phyloP scores from a whole-genome alignment of 306 rosid genomes.

The Myrica gale region DNA sequence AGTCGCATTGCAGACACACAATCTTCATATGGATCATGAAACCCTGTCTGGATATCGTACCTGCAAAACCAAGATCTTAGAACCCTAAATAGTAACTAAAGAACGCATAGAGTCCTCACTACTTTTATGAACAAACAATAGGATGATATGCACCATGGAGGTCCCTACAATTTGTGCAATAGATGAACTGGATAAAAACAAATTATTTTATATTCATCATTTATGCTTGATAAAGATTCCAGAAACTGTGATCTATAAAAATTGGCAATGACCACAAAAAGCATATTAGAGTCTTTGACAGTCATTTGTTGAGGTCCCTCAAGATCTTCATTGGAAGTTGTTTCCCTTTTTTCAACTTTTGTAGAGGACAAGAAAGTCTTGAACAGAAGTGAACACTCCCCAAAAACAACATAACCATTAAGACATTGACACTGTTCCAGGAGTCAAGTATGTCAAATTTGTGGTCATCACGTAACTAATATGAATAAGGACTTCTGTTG shows the following conservation, averaged over 20 bases:
- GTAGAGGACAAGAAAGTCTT: not conserved
- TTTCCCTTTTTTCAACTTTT: not conserved
- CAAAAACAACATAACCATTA: not conserved
- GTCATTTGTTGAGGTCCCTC: not conserved
- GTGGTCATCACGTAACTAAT: not conserved
- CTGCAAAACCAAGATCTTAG: conserved; percentile 46
- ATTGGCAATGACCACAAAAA: not conserved
- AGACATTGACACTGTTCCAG: not conserved
- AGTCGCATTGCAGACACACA: conserved; percentile 73
- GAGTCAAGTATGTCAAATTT: not conserved
- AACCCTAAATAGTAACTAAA: conserved; percentile 9
- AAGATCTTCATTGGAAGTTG: not conserved
- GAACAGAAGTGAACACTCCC: not conserved
- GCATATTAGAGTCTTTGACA: not conserved
- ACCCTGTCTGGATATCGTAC: conserved; percentile 61
- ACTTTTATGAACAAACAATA: conserved; percentile 13
- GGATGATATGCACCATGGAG: not conserved
- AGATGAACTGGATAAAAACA: not conserved
- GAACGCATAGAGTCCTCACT: not conserved
- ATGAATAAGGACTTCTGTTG: not conserved
- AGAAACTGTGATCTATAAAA: not conserved
- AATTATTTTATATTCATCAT: not conserved
- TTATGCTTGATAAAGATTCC: not conserved
- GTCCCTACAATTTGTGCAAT: conserved; percentile 2
- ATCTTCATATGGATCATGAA: conserved; percentile 72